These are phyloP conservation scores for Talaromyces pinophilus DNA, from an alignment of 2,329 filamentous ascomycete species.

Conservation along the genomic window DNA sequence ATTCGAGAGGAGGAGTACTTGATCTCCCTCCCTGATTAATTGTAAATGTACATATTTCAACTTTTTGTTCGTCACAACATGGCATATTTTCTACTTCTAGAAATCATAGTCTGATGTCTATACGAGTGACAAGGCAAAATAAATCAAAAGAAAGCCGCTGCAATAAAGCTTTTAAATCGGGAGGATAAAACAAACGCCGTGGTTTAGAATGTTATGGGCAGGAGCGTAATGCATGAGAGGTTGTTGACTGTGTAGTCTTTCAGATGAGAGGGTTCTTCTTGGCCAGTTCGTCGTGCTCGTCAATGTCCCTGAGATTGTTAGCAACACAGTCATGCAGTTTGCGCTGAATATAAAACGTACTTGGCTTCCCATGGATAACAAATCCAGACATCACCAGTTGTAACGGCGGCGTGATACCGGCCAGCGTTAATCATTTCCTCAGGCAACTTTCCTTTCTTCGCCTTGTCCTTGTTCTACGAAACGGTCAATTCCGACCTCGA, in stretches of 20 bases:
- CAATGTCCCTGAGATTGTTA: slow-evolving; percentile 66
- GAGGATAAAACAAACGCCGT: neutral
- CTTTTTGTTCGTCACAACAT: neutral
- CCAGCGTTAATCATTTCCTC: slow-evolving; percentile 70
- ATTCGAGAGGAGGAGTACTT: neutral
- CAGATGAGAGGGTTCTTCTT: slow-evolving; percentile 44
- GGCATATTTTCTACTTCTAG: neutral
- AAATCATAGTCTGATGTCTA: slow-evolving; percentile 3
- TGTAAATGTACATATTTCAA: slow-evolving; percentile 12
- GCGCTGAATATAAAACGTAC: slow-evolving; percentile 43
- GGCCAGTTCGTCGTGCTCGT: slow-evolving; percentile 79
- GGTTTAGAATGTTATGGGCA: neutral
- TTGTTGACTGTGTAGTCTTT: slow-evolving; percentile 19
- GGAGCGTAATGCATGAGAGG: slow-evolving; percentile 5
- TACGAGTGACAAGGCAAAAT: neutral
- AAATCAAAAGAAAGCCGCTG: slow-evolving; percentile 1
- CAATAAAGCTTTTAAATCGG: neutral
- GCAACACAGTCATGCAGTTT: neutral
- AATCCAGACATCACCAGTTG: slow-evolving; percentile 94
- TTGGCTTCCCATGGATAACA: slow-evolving; percentile 98
- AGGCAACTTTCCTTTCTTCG: slow-evolving; percentile 86
- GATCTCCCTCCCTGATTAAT: neutral
- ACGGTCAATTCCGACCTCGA: slow-evolving; percentile 17
- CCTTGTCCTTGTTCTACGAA: slow-evolving; percentile 84
- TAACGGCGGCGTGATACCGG: slow-evolving; percentile 81